Base-by-base conservation (phyloP, 2,329 filamentous ascomycete species). In the Cercospora sp. region DNA sequence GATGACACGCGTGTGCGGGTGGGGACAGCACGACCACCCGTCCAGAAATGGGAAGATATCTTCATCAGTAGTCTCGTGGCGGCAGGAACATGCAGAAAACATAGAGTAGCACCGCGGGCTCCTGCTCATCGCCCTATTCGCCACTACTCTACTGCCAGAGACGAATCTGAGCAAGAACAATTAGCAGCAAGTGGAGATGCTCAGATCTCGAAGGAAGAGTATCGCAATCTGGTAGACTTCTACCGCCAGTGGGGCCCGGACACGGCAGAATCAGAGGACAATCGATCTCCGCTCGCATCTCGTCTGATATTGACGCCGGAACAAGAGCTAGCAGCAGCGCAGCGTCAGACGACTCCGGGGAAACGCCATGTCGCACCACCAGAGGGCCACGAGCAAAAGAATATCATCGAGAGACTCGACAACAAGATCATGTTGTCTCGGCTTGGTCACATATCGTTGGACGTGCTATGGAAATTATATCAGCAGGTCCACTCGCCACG, bases 21-120 rank as follows among this genome's bases (percentile, higher is more conserved):
- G 23, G 30, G 26, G 63, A 7, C 48, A 63, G 10, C 12, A 55
- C 36, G 53, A 62, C 42, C 33, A n/a, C 61, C 60, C 36, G 58
- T 73, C 69, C 74, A 76, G 69, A 79, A 76, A 67, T 78, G 85
- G 77, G 83, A 84, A 72, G 82, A 83, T 72, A 73, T 85, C 70
- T 87, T 88, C 77, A 82, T 87, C 70, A 78, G 80, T 69, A 84
- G 84, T 53, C 76, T 88, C 72, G 82, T 85, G 67, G 78, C 83
- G 70, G 86, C 86, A 60, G 81, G 82, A 51, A 81, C 82, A 59
- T 87, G 86, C 75, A 79, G 77, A 68, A 77, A 81, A 60, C 86
- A 87, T 74, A 79, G 66, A 59, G 31, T 13, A 9, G 48, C 18
- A 30, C 28, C 13, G 20, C 23, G 5, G 23, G 1, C 20, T 18